Percentiles rank a stretch among this genome's conserved stretches.
Conservation (phyloP, 345 rosid species). For the Aquilaria sinensis region DNA sequence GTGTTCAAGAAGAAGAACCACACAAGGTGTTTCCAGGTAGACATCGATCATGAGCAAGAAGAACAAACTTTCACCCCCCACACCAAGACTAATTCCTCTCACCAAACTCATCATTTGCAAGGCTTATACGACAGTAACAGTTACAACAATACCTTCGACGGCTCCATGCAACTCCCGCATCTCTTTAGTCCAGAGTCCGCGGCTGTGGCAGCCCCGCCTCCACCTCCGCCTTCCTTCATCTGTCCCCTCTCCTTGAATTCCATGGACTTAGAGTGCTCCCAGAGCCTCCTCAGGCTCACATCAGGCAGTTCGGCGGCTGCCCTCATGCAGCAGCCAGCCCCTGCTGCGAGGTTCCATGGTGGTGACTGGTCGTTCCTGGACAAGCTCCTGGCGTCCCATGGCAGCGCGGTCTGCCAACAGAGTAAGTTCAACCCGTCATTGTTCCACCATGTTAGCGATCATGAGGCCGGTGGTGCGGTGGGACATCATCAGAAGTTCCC, state of each 20-base stretch:
- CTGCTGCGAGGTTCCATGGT: constrained; percentile 24
- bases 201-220: constrained; percentile 4
- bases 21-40: constrained; percentile 31
- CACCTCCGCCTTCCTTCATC: constrained; percentile 6
- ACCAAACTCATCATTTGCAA: constrained; percentile 25
- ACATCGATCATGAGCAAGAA: constrained; percentile 25
- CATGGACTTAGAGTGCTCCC: constrained; percentile 42
- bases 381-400: constrained; percentile 48
- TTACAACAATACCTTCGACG: constrained; percentile 10
- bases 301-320: constrained; percentile 14
- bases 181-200: constrained; percentile 56
- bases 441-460: no score
- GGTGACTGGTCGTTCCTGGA: constrained; percentile 73
- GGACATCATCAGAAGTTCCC: constrained; percentile 33
- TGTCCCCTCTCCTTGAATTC: constrained; percentile 24
- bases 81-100: constrained; percentile 19
- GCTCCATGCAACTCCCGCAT: constrained; percentile 60
- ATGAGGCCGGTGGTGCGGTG: constrained; percentile 6
- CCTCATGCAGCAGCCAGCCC: constrained; percentile 10
- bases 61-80: constrained; percentile 15
- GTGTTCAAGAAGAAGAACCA: constrained; percentile 65
- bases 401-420: constrained; percentile 4
- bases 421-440: constrained; percentile 7
- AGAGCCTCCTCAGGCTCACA: constrained; percentile 52
- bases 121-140: constrained; percentile 12